Conservation (phyloP, 352 stramenopile species). For the Phytophthora sojae region DNA sequence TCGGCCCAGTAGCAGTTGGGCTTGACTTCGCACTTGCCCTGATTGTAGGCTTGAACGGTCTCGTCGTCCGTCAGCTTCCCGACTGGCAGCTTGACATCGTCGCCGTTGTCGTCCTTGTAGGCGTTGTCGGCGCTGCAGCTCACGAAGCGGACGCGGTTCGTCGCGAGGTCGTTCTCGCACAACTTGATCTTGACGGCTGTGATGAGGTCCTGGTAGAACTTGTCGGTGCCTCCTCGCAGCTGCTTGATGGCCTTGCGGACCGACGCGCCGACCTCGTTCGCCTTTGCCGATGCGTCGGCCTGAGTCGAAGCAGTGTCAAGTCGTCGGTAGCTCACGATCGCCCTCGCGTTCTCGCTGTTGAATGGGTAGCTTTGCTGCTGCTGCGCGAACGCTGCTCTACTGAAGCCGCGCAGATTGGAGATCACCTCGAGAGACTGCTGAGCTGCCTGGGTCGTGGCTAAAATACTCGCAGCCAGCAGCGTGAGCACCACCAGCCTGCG, state of each 20-base stretch:
- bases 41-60: conserved; percentile 39
- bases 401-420: conserved; percentile 30
- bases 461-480: conserved; percentile 17
- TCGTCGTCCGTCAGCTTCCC: conserved; percentile 32
- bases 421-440: conserved; percentile 19
- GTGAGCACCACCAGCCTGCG: background rate
- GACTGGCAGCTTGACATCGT: conserved; percentile 40
- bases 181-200: conserved; percentile 57
- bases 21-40: conserved; percentile 56
- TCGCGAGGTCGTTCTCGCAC: conserved; percentile 46
- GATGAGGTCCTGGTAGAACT: conserved; percentile 76
- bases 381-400: conserved; percentile 7
- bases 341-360: background rate
- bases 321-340: conserved; percentile 22
- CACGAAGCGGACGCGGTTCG: conserved; percentile 48
- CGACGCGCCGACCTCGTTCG: conserved; percentile 52
- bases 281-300: conserved; percentile 43
- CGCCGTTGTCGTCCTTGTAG: conserved; percentile 52
- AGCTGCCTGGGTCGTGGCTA: conserved; percentile 10
- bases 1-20: conserved; percentile 73
- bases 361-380: background rate
- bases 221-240: conserved; percentile 59
- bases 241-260: conserved; percentile 73
- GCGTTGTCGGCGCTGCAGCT: conserved; percentile 29
- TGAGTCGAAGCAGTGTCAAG: conserved; percentile 23